Conservation (phyloP, 805 yeast genomes). For the Lipomyces sp. region DNA sequence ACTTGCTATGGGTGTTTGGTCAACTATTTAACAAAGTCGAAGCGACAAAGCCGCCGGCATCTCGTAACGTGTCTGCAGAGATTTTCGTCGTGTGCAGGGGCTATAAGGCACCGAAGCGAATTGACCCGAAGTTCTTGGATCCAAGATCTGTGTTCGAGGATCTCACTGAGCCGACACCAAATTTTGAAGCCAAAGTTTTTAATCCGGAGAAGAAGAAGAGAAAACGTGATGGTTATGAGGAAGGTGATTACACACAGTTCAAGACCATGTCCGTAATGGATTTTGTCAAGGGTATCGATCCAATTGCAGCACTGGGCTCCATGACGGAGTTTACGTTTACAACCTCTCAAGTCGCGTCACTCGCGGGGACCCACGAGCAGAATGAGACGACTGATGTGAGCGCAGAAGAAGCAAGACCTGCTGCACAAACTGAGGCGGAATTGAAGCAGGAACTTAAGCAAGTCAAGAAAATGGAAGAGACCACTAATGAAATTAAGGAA, state of each 20-base stretch:
- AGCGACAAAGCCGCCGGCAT: constrained; percentile 98
- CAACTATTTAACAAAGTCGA: constrained; percentile 95
- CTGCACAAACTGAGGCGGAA: constrained; percentile 3
- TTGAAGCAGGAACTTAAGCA: constrained; percentile 54
- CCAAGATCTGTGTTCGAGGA: constrained; percentile 94
- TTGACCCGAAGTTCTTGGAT: constrained; percentile 90
- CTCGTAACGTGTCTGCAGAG: constrained; percentile 98
- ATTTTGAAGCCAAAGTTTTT: constrained; percentile 87
- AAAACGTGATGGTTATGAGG: constrained; percentile 95
- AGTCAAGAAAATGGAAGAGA: constrained; percentile 66
- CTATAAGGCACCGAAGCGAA: constrained; percentile 90
- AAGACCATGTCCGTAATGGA: constrained; percentile 74
- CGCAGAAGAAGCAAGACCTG: constrained; percentile 3
- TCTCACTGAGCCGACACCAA: constrained; percentile 51
- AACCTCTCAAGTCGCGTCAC: constrained; percentile 9
- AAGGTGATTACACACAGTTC: constrained; percentile 74
- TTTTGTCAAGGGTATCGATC: constrained; percentile 76
- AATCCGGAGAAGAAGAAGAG: constrained; percentile 91
- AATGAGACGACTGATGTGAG: constrained; percentile 13
- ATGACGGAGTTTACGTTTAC: constrained; percentile 63
- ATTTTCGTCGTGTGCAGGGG: constrained; percentile 96
- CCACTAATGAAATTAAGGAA: constrained; percentile 73
- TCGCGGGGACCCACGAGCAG: neutral
- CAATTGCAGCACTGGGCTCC: constrained; percentile 76
- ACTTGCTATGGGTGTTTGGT: constrained; percentile 94